Percentiles rank a stretch among this genome's conserved stretches.
These are phyloP conservation scores for Paramarasmius palmivorus DNA, from an alignment of 1,284 basidiomycete genomes.

Conservation along the genomic window DNA sequence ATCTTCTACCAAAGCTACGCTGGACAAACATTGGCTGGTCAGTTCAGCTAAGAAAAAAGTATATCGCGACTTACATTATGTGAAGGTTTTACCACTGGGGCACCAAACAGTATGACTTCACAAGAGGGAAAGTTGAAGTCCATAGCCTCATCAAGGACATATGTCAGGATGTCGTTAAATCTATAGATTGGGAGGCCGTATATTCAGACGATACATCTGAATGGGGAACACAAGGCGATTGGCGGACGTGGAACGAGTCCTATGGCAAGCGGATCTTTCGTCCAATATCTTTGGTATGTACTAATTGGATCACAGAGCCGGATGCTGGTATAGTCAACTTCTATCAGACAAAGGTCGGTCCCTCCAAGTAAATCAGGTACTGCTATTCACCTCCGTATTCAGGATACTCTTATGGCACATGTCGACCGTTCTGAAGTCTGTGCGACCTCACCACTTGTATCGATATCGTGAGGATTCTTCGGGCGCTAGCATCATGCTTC, in stretches of 20 bases:
- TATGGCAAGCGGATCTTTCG: too few relatives aligned
- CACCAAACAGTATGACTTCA: constrained; percentile 88
- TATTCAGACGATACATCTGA: constrained; percentile 42
- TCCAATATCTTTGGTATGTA: too few relatives aligned
- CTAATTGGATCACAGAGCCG: constrained; percentile 54
- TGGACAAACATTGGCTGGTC: constrained; percentile 92
- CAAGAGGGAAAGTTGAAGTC: constrained; percentile 63
- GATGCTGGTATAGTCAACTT: constrained; percentile 95
- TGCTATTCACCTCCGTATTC: constrained; percentile 6
- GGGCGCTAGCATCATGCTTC: not conserved
- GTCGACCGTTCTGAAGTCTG: constrained; percentile 90
- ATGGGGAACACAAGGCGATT: constrained; percentile 61
- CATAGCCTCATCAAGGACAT: constrained; percentile 53
- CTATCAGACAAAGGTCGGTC: constrained; percentile 68
- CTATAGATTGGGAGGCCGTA: constrained; percentile 70
- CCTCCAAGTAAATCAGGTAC: not conserved
- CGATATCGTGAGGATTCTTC: constrained; percentile 70
- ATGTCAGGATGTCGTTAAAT: constrained; percentile 62
- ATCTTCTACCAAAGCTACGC: constrained; percentile 71
- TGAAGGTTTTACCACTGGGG: constrained; percentile 82
- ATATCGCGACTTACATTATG: not conserved
- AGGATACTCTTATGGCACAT: constrained; percentile 92
- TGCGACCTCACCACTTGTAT: constrained; percentile 85
- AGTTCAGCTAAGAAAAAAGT: not conserved
- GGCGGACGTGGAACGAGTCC: constrained; percentile 69